phyloP scores from a whole-genome alignment of 78 protist species.

The Dictyostelium purpureum region DNA sequence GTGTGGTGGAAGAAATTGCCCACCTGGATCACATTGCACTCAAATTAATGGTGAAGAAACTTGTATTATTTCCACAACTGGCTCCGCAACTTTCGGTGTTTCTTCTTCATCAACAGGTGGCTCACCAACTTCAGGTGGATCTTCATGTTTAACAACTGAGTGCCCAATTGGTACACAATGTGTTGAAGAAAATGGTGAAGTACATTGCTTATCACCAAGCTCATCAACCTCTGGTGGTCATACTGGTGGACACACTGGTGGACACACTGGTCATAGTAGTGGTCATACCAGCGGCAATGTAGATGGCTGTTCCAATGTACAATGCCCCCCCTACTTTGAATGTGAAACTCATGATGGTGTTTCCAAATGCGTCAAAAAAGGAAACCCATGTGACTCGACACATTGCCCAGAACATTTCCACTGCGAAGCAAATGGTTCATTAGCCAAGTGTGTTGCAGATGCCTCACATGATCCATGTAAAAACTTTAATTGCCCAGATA shows the following conservation, averaged over 20 bases:
- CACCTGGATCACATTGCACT: background rate
- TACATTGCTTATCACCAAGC: no score
- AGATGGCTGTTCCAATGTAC: background rate
- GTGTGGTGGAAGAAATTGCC: background rate
- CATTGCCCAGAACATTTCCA: background rate
- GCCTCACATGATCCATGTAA: background rate
- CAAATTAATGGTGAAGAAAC: background rate
- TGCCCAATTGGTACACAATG: background rate
- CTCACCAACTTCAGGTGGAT: background rate
- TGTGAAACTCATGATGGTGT: background rate
- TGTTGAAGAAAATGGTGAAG: background rate
- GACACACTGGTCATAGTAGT: background rate
- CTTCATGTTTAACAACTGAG: background rate
- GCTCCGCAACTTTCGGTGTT: background rate
- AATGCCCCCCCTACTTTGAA: background rate
- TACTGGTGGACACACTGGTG: background rate
- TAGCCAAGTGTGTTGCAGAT: slow-evolving; percentile 8
- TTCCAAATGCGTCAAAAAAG: background rate
- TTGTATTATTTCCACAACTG: background rate
- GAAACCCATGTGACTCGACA: background rate
- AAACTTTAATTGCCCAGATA: background rate
- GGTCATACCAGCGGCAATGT: background rate
- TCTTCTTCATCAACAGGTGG: background rate
- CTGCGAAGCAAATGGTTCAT: background rate
- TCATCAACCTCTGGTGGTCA: background rate